Evolutionary conservation across 441 rosid species (phyloP).

Genomic region (Jatropha podagrica): DNA sequence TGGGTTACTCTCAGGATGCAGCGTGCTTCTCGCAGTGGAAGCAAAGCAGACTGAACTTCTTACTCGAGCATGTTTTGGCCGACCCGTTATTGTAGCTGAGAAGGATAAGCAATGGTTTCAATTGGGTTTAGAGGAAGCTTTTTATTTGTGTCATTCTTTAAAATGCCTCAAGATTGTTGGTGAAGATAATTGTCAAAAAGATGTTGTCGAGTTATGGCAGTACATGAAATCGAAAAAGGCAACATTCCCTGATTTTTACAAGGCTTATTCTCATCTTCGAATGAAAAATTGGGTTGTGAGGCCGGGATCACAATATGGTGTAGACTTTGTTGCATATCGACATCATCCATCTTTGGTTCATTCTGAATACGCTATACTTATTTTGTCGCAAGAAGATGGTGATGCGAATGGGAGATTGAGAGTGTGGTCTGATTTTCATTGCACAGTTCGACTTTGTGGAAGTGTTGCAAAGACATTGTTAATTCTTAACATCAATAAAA

Average conservation of each 20-base stretch:
- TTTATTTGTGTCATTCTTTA: slow-evolving; percentile 44
- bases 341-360: slow-evolving; percentile 75
- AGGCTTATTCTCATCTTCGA: slow-evolving; percentile 58
- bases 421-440: slow-evolving; percentile 62
- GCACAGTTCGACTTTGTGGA: slow-evolving; percentile 50
- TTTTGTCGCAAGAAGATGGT: slow-evolving; percentile 34
- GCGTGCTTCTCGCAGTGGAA: slow-evolving; percentile 42
- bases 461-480: slow-evolving; percentile 57
- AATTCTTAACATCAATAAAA: slow-evolving; percentile 36
- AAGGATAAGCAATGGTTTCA: slow-evolving; percentile 60
- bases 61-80: slow-evolving; percentile 52
- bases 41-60: slow-evolving; percentile 46
- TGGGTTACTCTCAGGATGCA: slow-evolving; percentile 42
- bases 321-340: slow-evolving; percentile 57
- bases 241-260: slow-evolving; percentile 47
- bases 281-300: slow-evolving; percentile 63
- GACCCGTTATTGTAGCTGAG: slow-evolving; percentile 36
- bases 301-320: slow-evolving; percentile 62
- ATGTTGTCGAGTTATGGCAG: slow-evolving; percentile 41
- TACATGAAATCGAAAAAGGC: slow-evolving; percentile 39
- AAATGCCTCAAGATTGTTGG: slow-evolving; percentile 49
- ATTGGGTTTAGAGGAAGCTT: slow-evolving; percentile 69
- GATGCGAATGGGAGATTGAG: slow-evolving; percentile 42
- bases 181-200: slow-evolving; percentile 25
- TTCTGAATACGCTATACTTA: slow-evolving; percentile 60